Percentiles rank a stretch among this genome's conserved stretches.
phyloP scores from a whole-genome alignment of 495 filamentous ascomycete species.

The Staphylotrichum tortipilum region DNA sequence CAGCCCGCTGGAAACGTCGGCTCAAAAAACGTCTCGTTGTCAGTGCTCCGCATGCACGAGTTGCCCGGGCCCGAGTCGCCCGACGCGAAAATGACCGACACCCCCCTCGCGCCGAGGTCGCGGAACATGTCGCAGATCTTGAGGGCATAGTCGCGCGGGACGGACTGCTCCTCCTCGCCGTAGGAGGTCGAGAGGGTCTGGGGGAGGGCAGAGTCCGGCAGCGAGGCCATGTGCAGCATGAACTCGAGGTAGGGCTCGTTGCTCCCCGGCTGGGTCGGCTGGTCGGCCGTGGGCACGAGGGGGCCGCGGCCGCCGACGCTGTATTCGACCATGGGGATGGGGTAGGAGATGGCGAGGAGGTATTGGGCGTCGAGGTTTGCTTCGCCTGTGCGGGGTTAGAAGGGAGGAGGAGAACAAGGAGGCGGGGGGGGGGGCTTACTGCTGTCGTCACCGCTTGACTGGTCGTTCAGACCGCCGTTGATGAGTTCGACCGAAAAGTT shows the following conservation, averaged over 20 bases:
- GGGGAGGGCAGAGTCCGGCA: conserved; percentile 45
- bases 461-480: conserved; percentile 47
- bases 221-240: conserved; percentile 40
- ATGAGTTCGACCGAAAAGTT: conserved; percentile 58
- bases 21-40: conserved; percentile 57
- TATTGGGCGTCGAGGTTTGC: conserved; percentile 54
- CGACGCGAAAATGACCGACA: conserved; percentile 61
- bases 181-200: conserved; percentile 67
- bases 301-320: conserved; percentile 37
- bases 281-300: conserved; percentile 54
- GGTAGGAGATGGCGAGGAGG: conserved; percentile 21
- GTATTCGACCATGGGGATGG: conserved; percentile 18
- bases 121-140: conserved; percentile 58
- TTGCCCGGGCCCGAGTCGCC: conserved; percentile 62
- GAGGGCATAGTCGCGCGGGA: conserved; percentile 54
- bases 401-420: neutral
- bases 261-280: conserved; percentile 22
- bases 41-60: conserved; percentile 53
- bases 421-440: conserved; percentile 6
- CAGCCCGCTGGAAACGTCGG: conserved; percentile 65
- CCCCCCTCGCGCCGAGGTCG: conserved; percentile 61
- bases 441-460: conserved; percentile 23
- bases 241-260: conserved; percentile 75
- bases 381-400: neutral
- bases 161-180: conserved; percentile 64